Percentiles rank a stretch among this genome's conserved stretches.
Conservation (phyloP, 371 early-diverging fungal species). For the Mucor racemosus region DNA sequence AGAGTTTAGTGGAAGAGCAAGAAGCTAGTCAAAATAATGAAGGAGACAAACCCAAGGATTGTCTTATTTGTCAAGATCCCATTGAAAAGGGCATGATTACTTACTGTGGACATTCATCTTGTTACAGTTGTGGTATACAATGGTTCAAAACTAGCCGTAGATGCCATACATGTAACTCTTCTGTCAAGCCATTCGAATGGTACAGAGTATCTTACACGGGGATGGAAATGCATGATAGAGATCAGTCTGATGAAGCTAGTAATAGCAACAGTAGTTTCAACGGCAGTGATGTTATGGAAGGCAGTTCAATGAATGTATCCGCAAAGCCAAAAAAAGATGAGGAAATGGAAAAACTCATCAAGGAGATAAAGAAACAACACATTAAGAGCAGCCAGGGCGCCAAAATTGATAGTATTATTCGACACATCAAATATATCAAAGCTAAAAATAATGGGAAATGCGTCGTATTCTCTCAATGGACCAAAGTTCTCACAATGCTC, state of each 20-base stretch:
- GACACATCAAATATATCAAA: slow-evolving; percentile 60
- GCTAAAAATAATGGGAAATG: slow-evolving; percentile 55
- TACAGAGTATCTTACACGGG: slow-evolving; percentile 29
- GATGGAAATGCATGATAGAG: slow-evolving; percentile 10
- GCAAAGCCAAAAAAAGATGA: not conserved
- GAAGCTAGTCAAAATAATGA: slow-evolving; percentile 16
- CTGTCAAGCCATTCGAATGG: slow-evolving; percentile 30
- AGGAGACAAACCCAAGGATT: slow-evolving; percentile 33
- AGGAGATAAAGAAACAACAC: slow-evolving; percentile 14
- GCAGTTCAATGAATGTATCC: too few species aligned
- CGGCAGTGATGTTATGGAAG: not conserved
- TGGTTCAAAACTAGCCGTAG: slow-evolving; percentile 35
- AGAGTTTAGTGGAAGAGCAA: slow-evolving; percentile 36
- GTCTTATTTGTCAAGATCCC: slow-evolving; percentile 59
- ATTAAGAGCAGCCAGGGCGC: slow-evolving; percentile 35
- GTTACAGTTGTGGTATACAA: slow-evolving; percentile 30
- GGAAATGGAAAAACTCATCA: not conserved
- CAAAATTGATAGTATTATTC: slow-evolving; percentile 69
- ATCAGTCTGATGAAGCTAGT: not conserved
- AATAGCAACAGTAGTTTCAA: not conserved
- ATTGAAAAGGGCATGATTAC: slow-evolving; percentile 63
- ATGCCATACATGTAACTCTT: slow-evolving; percentile 43
- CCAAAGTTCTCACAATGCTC: slow-evolving; percentile 59
- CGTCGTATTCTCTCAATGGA: slow-evolving; percentile 77
- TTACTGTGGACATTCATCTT: slow-evolving; percentile 53